Evolutionary conservation across 2,329 filamentous ascomycete species (phyloP).

Genomic region (Neoascochyta sp.): DNA sequence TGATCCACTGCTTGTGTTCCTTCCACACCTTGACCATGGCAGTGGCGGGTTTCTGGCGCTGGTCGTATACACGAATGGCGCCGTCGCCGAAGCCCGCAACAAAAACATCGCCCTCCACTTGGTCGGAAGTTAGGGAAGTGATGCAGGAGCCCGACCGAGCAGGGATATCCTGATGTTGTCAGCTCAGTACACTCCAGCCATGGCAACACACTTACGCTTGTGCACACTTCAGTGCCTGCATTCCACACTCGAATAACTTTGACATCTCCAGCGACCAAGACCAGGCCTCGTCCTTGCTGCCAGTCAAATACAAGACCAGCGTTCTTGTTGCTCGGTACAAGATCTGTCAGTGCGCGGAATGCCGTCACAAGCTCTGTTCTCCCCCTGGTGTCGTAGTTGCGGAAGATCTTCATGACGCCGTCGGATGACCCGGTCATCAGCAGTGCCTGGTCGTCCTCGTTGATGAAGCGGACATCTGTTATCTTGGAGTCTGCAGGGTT

Average conservation of each 20-base stretch:
- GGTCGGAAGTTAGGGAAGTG: constrained; percentile 91
- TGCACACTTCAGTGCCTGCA: constrained; percentile 86
- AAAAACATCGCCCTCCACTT: constrained; percentile 95
- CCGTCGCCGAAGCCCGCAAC: constrained; percentile 96
- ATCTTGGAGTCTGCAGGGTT: constrained; percentile 90
- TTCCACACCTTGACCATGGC: constrained; percentile 97
- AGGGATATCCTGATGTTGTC: constrained; percentile 66
- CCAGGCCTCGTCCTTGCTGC: constrained; percentile 94
- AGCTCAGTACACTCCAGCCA: constrained; percentile 4
- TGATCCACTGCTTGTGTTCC: constrained; percentile 92
- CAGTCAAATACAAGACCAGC: constrained; percentile 97
- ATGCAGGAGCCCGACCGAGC: constrained; percentile 93
- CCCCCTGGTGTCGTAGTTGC: constrained; percentile 77
- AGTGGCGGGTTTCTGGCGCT: constrained; percentile 75
- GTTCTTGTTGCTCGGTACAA: constrained; percentile 90
- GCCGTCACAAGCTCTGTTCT: constrained; percentile 81
- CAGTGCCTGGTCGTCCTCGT: constrained; percentile 94
- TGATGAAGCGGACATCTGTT: constrained; percentile 94
- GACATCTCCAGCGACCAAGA: constrained; percentile 93
- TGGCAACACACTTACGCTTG: constrained; percentile 53
- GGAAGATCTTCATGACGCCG: constrained; percentile 88
- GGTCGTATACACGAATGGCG: constrained; percentile 89
- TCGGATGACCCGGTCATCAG: constrained; percentile 94
- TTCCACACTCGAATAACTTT: constrained; percentile 96
- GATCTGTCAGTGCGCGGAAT: constrained; percentile 88